Evolutionary conservation across 106 monocot species (phyloP).

Genomic region (Cymbidium sinense): DNA sequence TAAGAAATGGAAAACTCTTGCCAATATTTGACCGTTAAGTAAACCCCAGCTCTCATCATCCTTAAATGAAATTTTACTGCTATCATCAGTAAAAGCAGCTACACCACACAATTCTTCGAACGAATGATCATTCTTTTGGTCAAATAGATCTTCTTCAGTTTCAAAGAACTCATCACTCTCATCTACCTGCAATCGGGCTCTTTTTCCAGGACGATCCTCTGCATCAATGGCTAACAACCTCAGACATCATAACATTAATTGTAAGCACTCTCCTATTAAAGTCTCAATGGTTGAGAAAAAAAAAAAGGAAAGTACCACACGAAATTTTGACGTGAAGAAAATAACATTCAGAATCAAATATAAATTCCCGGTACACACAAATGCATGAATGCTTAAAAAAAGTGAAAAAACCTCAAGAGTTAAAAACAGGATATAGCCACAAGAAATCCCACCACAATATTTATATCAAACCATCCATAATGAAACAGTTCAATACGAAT

Average conservation of each 20-base stretch:
- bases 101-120: constrained; percentile 78
- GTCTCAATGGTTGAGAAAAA: not conserved
- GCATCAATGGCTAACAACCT: constrained; percentile 12
- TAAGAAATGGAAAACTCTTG: constrained; percentile 88
- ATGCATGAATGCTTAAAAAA: not conserved
- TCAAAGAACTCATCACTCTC: constrained; percentile 49
- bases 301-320: not conserved
- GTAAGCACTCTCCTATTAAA: not conserved
- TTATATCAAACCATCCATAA: not conserved
- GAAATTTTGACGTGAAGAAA: not conserved
- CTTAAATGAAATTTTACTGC: constrained; percentile 3
- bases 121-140: constrained; percentile 35
- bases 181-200: constrained; percentile 44
- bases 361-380: not conserved
- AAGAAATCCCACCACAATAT: not conserved
- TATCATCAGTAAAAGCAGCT: constrained; percentile 22
- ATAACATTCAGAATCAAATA: not conserved
- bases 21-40: constrained; percentile 48
- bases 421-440: not conserved
- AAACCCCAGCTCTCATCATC: constrained; percentile 69
- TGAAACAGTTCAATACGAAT: not conserved
- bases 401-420: not conserved
- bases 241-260: not conserved
- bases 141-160: constrained; percentile 36
- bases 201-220: constrained; percentile 70